Percentiles rank a stretch among this genome's conserved stretches.
Conservation (phyloP, 768 basidiomycete species). For the Mycena polygramma region DNA sequence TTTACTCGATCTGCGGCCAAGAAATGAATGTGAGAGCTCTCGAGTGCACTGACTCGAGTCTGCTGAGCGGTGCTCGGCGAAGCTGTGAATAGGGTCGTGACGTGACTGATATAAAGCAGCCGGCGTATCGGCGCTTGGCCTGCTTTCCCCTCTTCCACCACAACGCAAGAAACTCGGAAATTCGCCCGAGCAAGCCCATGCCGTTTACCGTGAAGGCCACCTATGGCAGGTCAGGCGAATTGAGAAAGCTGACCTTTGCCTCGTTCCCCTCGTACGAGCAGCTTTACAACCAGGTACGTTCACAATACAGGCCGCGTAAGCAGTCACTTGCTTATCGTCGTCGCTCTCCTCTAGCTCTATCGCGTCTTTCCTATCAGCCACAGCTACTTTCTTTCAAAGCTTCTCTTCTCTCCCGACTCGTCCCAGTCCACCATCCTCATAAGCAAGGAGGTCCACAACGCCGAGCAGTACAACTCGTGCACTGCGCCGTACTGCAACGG, state of each 20-base stretch:
- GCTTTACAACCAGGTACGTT: conserved; percentile 72
- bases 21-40: no score
- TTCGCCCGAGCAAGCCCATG: conserved; percentile 41
- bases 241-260: conserved; percentile 73
- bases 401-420: conserved; percentile 78
- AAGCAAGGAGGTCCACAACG: conserved; percentile 68
- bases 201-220: conserved; percentile 89
- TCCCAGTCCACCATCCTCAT: conserved; percentile 69
- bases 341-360: conserved; percentile 62
- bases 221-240: conserved; percentile 67
- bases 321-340: conserved; percentile 46
- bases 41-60: no score
- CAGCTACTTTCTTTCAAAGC: conserved; percentile 72
- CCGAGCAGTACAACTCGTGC: conserved; percentile 68
- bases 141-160: conserved; percentile 33
- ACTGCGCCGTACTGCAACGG: conserved; percentile 64
- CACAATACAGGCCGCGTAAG: conserved; percentile 9
- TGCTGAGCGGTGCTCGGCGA: no score
- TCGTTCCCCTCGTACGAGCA: conserved; percentile 75
- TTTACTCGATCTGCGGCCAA: no score
- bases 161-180: conserved; percentile 33
- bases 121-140: conserved; percentile 7
- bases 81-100: no score
- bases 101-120: background rate
- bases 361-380: conserved; percentile 76